Base-by-base conservation (phyloP, 176 grass and related monocot genomes). In the Otatea glauca region DNA sequence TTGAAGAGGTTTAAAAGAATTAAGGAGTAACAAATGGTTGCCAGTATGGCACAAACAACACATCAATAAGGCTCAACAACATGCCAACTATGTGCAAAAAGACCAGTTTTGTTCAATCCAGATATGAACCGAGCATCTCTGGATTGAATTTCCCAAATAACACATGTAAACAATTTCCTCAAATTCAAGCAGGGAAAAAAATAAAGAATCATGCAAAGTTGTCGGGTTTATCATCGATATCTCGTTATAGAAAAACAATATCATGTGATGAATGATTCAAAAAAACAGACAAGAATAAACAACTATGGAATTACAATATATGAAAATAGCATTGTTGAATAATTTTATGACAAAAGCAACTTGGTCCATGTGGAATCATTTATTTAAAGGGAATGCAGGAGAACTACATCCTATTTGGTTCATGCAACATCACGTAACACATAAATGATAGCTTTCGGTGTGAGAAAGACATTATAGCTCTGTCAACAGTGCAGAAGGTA, bases 1-100 rank as follows among this genome's bases (percentile, higher is more conserved):
- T 97, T 94, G 85, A 97, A 97, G 72, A 97, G 86, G 92, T 97
- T 93, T 61, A 56, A 62, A 34, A 15, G 21, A 81, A 81, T 79
- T 72, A 88, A 83, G 86, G 86, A 88, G 43, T 35, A 82, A 59
- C 79, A 71, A 27, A 70, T 82, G 60, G 21, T 38, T 80, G 6
- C 51, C 45, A 9, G 20, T 38, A n/a, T 67, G 62, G n/a, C 29
- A 29, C 29, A 29, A 29, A 29, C 29, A 29, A 29, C 1, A 1
- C 29, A 29, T 29, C 29, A 29, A 29, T 29, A 29, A 29, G 29
- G 29, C 29, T 29, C 29, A 29, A 29, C 29, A 29, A 29, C 29
- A 29, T 29, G 29, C 29, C 29, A 29, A 29, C 29, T 29, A 29
- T 29, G 29, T 29, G 29, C 29, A 29, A 29, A 29, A 78, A 21